Base-by-base conservation (phyloP, 768 basidiomycete species). In the Naganishia friedmannii region DNA sequence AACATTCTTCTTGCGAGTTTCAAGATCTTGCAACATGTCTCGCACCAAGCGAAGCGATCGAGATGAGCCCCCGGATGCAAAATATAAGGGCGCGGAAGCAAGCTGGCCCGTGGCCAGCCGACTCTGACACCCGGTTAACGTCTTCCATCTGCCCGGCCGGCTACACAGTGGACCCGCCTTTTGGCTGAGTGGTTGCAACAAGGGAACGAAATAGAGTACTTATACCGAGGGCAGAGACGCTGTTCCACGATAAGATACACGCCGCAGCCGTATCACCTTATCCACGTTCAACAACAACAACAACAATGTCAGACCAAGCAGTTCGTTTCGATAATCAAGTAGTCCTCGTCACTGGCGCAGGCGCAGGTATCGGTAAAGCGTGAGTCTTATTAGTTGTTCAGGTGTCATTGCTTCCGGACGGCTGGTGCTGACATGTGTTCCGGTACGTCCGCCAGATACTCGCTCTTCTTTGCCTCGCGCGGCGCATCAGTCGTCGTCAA, bases 401-500 rank as follows among this genome's bases (percentile, higher is more conserved):
- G 21, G 10, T 13, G 65, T 19, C 32, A 42, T 28, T 53, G 45
- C 32, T 66, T 46, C 26, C 39, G 39, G 69, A 60, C 28, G 21
- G 17, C 37, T 34, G 23, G 45, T n/a, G 32, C 54, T 58, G 45
- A 17, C 26, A 54, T 31, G 12, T 65, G 56, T n/a, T 29, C 48
- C 5, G n/a, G n/a, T n/a, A n/a, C n/a, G n/a, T 17, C 53, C 57
- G 10, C 32, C 77, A 93, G 94, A 9, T 95, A 98, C 82, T 90
- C 93, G 0, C 84, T 91, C 60, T 84, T 94, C 73, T 97, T 92
- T 80, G 94, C 93, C n/a, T 87, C 90, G 12, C 86, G 92, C 65
- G 95, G 94, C 7, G 94, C 95, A 10, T 92, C 91, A 73, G 87
- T 98, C 66, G 91, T 98, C 70, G 91, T 98, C 53, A 98, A 97